A percentile compares a stretch with the other conserved stretches of the same genome.
Conservation (phyloP, 331 rosid species). For the Quercus phellos region DNA sequence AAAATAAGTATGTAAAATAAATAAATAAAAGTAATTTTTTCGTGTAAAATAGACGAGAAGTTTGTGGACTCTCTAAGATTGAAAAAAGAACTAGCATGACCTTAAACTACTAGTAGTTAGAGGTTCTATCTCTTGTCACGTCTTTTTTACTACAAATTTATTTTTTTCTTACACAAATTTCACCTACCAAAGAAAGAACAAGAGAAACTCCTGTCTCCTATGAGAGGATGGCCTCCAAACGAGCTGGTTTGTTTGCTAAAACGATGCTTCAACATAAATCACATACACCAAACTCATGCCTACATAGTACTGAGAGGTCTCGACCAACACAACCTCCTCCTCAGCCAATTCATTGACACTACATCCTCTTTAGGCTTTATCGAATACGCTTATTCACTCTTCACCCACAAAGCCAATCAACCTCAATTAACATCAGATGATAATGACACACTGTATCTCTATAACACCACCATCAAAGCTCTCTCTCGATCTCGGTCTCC, state of each 20-base stretch:
- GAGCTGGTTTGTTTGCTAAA: conserved; percentile 4
- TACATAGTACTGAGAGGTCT: conserved; percentile 39
- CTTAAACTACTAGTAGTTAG: no score
- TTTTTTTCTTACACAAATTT: no score
- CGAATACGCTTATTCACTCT: conserved; percentile 39
- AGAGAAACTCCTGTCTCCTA: no score
- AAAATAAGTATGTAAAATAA: no score
- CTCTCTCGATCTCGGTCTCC: conserved; percentile 23
- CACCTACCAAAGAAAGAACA: no score
- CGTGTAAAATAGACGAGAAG: no score
- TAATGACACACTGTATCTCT: conserved; percentile 14
- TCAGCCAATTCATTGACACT: conserved; percentile 41
- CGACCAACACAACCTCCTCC: conserved; percentile 34
- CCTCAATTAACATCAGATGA: neutral
- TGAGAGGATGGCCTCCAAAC: neutral
- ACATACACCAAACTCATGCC: conserved; percentile 49
- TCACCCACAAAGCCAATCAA: conserved; percentile 16
- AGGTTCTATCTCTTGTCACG: no score
- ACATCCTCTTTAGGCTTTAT: conserved; percentile 41
- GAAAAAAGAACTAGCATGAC: no score
- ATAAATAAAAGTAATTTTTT: no score
- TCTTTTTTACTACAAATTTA: no score
- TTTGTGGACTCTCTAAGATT: no score
- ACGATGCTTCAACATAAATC: conserved; percentile 24
- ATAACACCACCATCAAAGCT: conserved; percentile 46